phyloP scores from a whole-genome alignment of 305 asterid genomes.

The Solanum hybrid region DNA sequence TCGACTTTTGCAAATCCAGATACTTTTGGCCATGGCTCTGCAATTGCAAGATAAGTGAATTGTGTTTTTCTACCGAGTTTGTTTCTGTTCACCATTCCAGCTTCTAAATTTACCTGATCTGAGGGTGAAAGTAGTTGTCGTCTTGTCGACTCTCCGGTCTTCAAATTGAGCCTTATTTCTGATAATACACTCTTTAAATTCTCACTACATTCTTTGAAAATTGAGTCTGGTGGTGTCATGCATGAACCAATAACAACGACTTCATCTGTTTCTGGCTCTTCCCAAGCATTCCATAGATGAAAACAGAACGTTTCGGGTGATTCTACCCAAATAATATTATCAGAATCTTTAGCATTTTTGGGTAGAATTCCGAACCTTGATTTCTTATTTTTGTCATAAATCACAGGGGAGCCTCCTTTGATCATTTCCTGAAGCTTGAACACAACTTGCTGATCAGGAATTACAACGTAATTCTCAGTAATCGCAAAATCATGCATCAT shows the following conservation, averaged over 20 bases:
- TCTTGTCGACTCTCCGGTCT: slow-evolving; percentile 25
- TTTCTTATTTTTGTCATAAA: slow-evolving; percentile 31
- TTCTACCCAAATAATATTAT: slow-evolving; percentile 30
- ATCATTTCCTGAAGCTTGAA: slow-evolving; percentile 43
- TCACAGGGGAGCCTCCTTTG: slow-evolving; percentile 40
- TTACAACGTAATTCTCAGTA: slow-evolving; percentile 33
- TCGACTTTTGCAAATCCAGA: slow-evolving; percentile 36
- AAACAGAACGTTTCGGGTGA: slow-evolving; percentile 39
- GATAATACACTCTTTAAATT: slow-evolving; percentile 24
- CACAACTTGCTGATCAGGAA: slow-evolving; percentile 48
- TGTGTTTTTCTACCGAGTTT: slow-evolving; percentile 30
- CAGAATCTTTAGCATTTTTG: slow-evolving; percentile 20
- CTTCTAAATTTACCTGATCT: slow-evolving; percentile 33
- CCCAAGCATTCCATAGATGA: slow-evolving; percentile 54
- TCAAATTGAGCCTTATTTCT: slow-evolving; percentile 34
- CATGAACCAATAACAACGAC: slow-evolving; percentile 49
- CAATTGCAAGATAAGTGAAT: slow-evolving; percentile 33
- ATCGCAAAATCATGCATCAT: slow-evolving; percentile 49
- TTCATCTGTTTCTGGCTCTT: slow-evolving; percentile 33
- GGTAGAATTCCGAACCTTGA: slow-evolving; percentile 38
- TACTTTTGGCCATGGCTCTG: slow-evolving; percentile 44
- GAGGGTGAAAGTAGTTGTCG: slow-evolving; percentile 13
- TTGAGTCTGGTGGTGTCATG: slow-evolving; percentile 47
- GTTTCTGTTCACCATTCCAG: slow-evolving; percentile 39
- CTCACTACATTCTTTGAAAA: slow-evolving; percentile 35